Evolutionary conservation across 192 early-diverging fungal species (phyloP).

Genomic region (Backusella mclennaniae): DNA sequence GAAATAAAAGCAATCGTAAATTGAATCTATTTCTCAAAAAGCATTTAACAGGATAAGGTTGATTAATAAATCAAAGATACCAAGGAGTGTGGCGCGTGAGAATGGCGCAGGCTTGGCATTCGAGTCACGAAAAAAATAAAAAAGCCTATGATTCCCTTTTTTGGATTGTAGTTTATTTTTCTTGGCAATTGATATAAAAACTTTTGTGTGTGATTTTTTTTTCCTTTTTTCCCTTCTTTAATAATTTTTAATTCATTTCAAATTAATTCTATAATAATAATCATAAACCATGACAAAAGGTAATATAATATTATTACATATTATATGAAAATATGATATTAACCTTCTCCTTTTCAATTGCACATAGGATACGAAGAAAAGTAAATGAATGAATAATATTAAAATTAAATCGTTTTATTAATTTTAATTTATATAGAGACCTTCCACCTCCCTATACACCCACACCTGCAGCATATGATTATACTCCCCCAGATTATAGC

Average conservation of each 20-base stretch:
- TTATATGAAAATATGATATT: neutral
- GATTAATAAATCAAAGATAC: neutral
- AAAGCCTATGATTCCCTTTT: neutral
- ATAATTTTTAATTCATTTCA: neutral
- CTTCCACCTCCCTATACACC: neutral
- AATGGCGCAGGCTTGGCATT: conserved; percentile 3
- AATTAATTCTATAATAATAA: neutral
- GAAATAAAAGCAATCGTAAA: neutral
- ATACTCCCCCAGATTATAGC: neutral
- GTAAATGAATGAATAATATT: neutral
- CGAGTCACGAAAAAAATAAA: neutral
- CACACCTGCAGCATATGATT: neutral
- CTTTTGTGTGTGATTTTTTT: neutral
- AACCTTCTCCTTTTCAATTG: neutral
- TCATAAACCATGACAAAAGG: neutral
- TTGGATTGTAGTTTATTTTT: neutral
- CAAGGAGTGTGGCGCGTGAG: neutral
- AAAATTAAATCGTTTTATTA: neutral
- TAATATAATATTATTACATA: neutral
- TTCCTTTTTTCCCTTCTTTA: neutral
- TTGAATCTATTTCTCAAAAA: neutral
- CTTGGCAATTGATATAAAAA: conserved; percentile 3
- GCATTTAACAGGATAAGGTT: no score
- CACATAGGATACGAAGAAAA: neutral
- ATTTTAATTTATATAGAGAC: conserved; percentile 3